Base-by-base conservation (phyloP, 768 basidiomycete species). In the Scleroderma bovista region DNA sequence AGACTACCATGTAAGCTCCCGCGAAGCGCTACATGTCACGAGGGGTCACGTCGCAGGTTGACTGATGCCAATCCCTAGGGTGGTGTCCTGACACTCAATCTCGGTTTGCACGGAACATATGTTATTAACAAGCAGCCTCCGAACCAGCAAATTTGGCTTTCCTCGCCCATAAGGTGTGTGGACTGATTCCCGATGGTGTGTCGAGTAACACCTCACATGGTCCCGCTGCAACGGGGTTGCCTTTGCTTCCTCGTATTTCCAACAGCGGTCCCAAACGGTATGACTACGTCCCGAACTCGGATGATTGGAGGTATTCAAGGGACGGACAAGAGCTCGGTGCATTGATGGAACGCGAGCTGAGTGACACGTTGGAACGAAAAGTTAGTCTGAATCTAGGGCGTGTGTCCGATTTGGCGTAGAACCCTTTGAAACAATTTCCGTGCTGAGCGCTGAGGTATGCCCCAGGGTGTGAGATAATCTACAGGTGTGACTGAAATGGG, bases 111-210 rank as follows among this genome's bases (percentile, higher is more conserved):
- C 48, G 92, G 91, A 13, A 95, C 88, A 11, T 96, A 95, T 69
- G 93, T 95, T 24, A 85, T 96, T 69, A 96, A 96, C 70, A 96
- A 95, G 73, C 93, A 96, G 64, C 93, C 93, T 11, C 93, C 93
- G 6, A 96, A 96, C 65, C 92, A 92, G 70, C 93, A 96, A 63
- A 95, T 96, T 57, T 96, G 93, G 93, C 74, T 96, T 17, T 93
- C 91, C 4, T 92, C 88, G 9, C 93, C 93, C 0, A 64, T 81
- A 56, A 91, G 89, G 93, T 92, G 55, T 34, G 72, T 63, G 31
- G 37, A 16, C 40, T 51, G 46, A 41, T 44, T 38, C 36, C 33
- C 31, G 34, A 32, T 56, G 26, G 32, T 23, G n/a, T 15, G n/a
- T 17, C 20, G 31, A 33, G 9, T 41, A 34, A 6, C 45, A 15